A percentile compares a stretch with the other conserved stretches of the same genome.
Conservation (phyloP, 2,329 filamentous ascomycete genomes). For the Colletotrichum shisoi region DNA sequence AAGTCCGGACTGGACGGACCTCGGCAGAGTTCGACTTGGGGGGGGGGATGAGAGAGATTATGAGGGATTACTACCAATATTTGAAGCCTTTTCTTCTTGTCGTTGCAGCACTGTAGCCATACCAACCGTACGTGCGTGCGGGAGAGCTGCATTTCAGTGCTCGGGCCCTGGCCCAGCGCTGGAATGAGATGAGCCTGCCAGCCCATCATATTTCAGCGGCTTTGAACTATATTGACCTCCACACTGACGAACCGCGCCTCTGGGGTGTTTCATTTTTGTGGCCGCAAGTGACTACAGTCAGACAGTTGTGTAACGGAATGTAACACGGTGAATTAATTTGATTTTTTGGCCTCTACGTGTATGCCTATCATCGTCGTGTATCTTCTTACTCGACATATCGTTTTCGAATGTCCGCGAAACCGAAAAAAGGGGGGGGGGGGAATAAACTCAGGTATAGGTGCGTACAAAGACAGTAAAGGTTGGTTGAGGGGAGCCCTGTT, state of each 20-base stretch:
- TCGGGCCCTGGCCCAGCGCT: neutral
- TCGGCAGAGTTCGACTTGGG: neutral
- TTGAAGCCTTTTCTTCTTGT: neutral
- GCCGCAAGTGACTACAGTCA: too few species aligned
- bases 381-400: constrained; percentile 16
- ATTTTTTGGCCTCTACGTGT: constrained; percentile 14
- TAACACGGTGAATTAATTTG: neutral
- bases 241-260: neutral
- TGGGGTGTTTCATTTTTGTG: neutral
- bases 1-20: constrained; percentile 3
- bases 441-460: constrained; percentile 34
- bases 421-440: constrained; percentile 15
- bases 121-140: neutral
- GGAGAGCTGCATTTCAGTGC: constrained; percentile 2
- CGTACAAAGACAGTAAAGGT: constrained; percentile 11
- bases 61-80: neutral
- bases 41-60: neutral
- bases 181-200: neutral
- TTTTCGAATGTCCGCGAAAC: neutral
- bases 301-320: neutral
- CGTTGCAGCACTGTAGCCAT: too few species aligned
- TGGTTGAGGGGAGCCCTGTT: constrained; percentile 28
- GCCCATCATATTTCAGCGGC: neutral
- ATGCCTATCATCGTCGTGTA: neutral
- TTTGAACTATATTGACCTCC: neutral